Evolutionary conservation across 2,329 filamentous ascomycete genomes (phyloP).

Genomic region (Diaporthe sp.): DNA sequence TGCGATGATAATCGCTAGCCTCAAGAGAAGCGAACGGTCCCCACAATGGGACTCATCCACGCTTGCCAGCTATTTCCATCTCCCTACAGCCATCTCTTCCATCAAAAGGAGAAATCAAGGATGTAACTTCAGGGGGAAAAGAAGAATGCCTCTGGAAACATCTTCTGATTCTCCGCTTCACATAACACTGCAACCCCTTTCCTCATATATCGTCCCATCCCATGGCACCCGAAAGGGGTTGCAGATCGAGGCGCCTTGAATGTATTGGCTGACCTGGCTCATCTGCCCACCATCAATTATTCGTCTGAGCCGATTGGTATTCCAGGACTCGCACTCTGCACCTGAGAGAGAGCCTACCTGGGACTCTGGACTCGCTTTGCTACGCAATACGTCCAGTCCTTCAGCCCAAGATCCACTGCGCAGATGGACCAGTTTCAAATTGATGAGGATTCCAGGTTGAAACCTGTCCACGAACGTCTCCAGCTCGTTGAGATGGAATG

Average conservation of each 20-base stretch:
- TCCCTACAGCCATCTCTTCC: too few species aligned
- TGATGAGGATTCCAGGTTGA: not conserved
- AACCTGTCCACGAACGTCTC: not conserved
- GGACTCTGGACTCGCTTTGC: not conserved
- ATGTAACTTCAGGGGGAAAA: too few species aligned
- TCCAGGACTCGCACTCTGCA: not conserved
- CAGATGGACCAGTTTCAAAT: not conserved
- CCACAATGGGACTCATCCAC: too few species aligned
- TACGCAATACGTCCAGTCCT: not conserved
- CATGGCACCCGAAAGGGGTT: not conserved
- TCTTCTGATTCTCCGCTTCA: too few species aligned
- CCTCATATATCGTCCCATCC: not conserved
- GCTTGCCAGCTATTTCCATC: too few species aligned
- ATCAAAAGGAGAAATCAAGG: too few species aligned
- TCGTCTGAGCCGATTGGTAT: fast-evolving
- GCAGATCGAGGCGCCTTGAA: not conserved
- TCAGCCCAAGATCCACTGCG: not conserved
- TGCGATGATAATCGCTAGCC: too few species aligned
- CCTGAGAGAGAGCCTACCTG: not conserved
- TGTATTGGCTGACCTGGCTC: not conserved
- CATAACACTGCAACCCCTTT: not conserved
- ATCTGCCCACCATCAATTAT: not conserved
- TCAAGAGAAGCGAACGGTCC: too few species aligned
- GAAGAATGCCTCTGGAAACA: too few species aligned
- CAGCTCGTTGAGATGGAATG: not conserved